A percentile compares a stretch with the other conserved stretches of the same genome.
phyloP scores from a whole-genome alignment of 2,329 filamentous ascomycete species.

The Reticulascus tulasneorum region DNA sequence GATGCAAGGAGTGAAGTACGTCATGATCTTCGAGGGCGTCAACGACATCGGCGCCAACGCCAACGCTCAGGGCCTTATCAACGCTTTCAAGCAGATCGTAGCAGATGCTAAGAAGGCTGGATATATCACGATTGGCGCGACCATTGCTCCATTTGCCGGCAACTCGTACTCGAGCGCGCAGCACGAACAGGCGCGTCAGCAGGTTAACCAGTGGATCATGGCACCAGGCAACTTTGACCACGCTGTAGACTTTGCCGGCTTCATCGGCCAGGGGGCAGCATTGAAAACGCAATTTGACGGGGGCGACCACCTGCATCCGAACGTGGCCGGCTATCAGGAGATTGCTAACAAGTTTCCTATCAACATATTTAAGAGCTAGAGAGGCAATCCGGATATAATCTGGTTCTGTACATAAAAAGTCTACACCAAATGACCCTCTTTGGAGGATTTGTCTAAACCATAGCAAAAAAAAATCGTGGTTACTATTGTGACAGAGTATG shows the following conservation, averaged over 20 bases:
- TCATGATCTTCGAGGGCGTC: constrained; percentile 65
- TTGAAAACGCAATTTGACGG: constrained; percentile 50
- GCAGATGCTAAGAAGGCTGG: constrained; percentile 48
- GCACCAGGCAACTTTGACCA: constrained; percentile 51
- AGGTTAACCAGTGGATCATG: constrained; percentile 60
- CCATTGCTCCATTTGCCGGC: constrained; percentile 60
- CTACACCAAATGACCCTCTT: no score
- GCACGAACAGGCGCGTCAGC: constrained; percentile 52
- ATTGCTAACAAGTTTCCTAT: constrained; percentile 57
- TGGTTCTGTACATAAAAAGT: no score
- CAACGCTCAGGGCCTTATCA: constrained; percentile 45
- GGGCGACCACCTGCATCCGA: constrained; percentile 64
- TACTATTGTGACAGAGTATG: no score
- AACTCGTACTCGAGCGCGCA: constrained; percentile 48
- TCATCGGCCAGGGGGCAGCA: constrained; percentile 47
- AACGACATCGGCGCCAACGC: constrained; percentile 60
- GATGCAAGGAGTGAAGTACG: constrained; percentile 54
- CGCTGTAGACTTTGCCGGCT: constrained; percentile 58
- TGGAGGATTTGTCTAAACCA: no score
- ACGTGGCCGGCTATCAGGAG: constrained; percentile 53
- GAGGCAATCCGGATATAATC: no score
- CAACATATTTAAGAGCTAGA: constrained; percentile 38
- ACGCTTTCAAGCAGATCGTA: constrained; percentile 56
- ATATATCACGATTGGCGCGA: constrained; percentile 57
- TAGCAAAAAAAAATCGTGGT: no score